Evolutionary conservation across 164 flowering plant species (phyloP).

Genomic region (Aristolochia fimbriata): DNA sequence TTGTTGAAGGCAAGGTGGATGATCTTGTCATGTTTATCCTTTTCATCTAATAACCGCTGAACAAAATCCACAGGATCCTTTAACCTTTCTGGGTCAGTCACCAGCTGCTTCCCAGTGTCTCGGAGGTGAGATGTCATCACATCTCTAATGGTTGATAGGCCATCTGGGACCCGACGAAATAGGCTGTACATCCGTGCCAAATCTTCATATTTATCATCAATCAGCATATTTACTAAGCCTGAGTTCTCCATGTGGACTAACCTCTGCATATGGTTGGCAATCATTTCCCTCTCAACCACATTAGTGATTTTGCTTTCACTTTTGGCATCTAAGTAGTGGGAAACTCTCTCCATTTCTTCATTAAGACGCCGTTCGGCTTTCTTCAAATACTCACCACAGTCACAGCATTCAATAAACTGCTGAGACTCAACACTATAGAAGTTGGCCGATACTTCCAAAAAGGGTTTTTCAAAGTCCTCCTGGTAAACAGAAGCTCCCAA

Average conservation of each 20-base stretch:
- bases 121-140: conserved; percentile 85
- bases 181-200: conserved; percentile 74
- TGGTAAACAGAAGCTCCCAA: conserved; percentile 70
- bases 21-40: conserved; percentile 75
- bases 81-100: conserved; percentile 81
- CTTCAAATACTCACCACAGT: conserved; percentile 75
- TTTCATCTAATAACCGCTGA: conserved; percentile 74
- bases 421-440: conserved; percentile 74
- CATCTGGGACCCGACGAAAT: conserved; percentile 70
- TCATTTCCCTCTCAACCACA: conserved; percentile 96
- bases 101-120: conserved; percentile 80
- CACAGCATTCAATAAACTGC: conserved; percentile 72
- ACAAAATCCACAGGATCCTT: conserved; percentile 94
- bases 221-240: conserved; percentile 83
- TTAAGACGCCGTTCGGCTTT: conserved; percentile 74
- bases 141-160: conserved; percentile 60
- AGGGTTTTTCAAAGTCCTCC: conserved; percentile 73
- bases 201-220: conserved; percentile 85
- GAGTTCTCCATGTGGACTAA: conserved; percentile 94
- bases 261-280: conserved; percentile 82
- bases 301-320: conserved; percentile 66
- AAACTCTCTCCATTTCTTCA: conserved; percentile 82
- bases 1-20: conserved; percentile 60
- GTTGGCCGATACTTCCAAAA: conserved; percentile 66
- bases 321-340: conserved; percentile 59